Evolutionary conservation across 2,329 filamentous ascomycete genomes (phyloP).

Genomic region (Epichloe aotearoae): DNA sequence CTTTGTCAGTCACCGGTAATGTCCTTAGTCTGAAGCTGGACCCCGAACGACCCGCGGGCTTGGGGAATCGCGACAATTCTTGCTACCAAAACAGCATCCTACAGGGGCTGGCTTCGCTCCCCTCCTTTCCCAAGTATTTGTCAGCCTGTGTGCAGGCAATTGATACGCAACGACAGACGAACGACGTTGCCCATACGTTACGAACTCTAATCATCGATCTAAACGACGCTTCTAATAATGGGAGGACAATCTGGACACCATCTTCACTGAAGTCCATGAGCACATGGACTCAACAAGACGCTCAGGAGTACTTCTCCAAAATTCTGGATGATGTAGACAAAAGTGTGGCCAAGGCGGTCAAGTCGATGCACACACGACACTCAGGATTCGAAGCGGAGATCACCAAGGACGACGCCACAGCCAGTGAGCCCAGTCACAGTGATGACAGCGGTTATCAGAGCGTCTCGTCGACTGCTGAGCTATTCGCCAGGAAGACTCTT

Average conservation of each 20-base stretch:
- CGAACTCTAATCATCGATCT: slow-evolving; percentile 56
- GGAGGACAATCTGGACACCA: slow-evolving; percentile 70
- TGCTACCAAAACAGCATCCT: slow-evolving; percentile 97
- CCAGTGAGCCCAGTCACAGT: slow-evolving; percentile 39
- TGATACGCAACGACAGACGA: slow-evolving; percentile 14
- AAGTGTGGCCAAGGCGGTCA: slow-evolving; percentile 45
- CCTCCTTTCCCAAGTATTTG: slow-evolving; percentile 55
- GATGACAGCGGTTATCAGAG: slow-evolving; percentile 46
- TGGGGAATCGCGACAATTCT: slow-evolving; percentile 89
- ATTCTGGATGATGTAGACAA: slow-evolving; percentile 75
- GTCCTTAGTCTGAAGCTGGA: slow-evolving; percentile 25
- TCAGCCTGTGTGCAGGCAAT: slow-evolving; percentile 25
- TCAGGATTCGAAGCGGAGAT: slow-evolving; percentile 27
- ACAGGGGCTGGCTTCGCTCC: slow-evolving; percentile 67
- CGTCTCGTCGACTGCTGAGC: slow-evolving; percentile 23
- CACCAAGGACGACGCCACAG: slow-evolving; percentile 26
- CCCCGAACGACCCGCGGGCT: slow-evolving; percentile 43
- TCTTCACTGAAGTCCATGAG: slow-evolving; percentile 78
- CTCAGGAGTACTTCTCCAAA: slow-evolving; percentile 92
- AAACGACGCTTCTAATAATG: slow-evolving; percentile 56
- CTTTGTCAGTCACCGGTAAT: slow-evolving; percentile 37
- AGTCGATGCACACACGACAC: slow-evolving; percentile 11
- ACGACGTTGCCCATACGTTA: slow-evolving; percentile 36
- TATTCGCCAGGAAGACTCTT: slow-evolving; percentile 24
- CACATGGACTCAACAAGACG: slow-evolving; percentile 93